phyloP scores from a whole-genome alignment of 495 filamentous ascomycete genomes.

The Sordaria brevicollis region DNA sequence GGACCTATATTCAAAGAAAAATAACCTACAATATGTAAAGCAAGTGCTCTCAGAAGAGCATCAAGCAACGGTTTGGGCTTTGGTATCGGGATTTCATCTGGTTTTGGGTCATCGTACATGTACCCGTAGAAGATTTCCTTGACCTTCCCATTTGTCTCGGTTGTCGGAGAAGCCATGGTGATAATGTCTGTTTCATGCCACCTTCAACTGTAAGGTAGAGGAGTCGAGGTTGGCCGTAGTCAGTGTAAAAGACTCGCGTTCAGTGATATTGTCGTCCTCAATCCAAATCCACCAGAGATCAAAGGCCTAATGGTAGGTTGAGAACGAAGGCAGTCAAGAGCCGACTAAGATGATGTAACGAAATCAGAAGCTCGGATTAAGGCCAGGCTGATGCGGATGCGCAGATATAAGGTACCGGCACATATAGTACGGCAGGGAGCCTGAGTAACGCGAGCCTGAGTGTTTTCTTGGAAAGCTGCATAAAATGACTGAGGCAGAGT shows the following conservation, averaged over 20 bases:
- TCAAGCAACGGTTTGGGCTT: slow-evolving; percentile 65
- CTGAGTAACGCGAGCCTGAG: neutral
- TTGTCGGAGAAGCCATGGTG: slow-evolving; percentile 13
- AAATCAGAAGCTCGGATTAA: neutral
- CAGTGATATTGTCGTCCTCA: neutral
- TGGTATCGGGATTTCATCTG: slow-evolving; percentile 41
- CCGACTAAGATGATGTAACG: neutral
- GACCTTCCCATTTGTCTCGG: slow-evolving; percentile 8
- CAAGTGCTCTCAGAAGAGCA: slow-evolving; percentile 68
- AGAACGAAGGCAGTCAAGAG: neutral
- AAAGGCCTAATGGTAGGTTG: neutral
- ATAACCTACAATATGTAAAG: slow-evolving; percentile 65
- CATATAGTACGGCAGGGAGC: neutral
- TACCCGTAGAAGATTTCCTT: slow-evolving; percentile 62
- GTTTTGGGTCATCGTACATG: slow-evolving; percentile 52
- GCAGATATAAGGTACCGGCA: neutral
- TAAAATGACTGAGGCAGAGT: neutral
- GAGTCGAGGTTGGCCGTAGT: neutral
- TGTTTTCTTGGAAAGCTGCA: neutral
- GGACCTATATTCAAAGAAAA: neutral
- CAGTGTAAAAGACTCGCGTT: neutral
- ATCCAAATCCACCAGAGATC: neutral
- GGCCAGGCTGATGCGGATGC: neutral
- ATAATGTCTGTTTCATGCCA: neutral
- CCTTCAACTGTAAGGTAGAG: neutral